Base-by-base conservation (phyloP, 345 rosid genomes). In the Syzygium grande region DNA sequence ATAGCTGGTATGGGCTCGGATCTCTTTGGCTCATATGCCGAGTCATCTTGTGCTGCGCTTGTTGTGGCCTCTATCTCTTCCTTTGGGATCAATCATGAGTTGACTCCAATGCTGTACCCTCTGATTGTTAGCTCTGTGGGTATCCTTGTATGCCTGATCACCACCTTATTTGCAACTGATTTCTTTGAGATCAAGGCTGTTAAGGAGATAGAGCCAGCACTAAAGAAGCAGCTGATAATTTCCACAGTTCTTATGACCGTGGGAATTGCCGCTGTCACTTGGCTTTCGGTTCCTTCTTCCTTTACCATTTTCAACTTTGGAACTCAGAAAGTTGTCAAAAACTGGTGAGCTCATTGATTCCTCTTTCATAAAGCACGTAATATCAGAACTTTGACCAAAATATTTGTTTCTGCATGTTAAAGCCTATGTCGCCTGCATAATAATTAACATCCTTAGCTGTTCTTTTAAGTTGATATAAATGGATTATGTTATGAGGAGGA, bases 1-100 rank as follows among this genome's bases (percentile, higher is more conserved):
- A 95, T 95, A 12, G 98, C 98, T 86, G 97, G 97, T 61, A 95
- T 95, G 97, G 96, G 97, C 89, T 95, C 96, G 16, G 97, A 94
- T 91, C 94, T 95, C 55, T 95, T 95, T 85, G 96, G 97, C 56
- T 95, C 96, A 21, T 95, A 93, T 34, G 97, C 97, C 0, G 97
- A 95, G 86, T 91, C 97, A 84, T 95, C 97, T 11, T 95, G 97
- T 91, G 97, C 97, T 88, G 96, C 97, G 52, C 93, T 94, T 51
- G 95, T 95, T 56, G 95, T 95, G 84, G 96, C 97, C 86, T 95
- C 97, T 83, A 95, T 95, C 78, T 95, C 97, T 80, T 95, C 96
- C 14, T 94, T 95, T 85, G 97, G 97, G 85, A 89, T 92, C 89
- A 93, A 93, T 88, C 97, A 95, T 29, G 94, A 95, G 87, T 90